Evolutionary conservation across 768 basidiomycete species (phyloP).

Genomic region (Kockovaella imperatae): DNA sequence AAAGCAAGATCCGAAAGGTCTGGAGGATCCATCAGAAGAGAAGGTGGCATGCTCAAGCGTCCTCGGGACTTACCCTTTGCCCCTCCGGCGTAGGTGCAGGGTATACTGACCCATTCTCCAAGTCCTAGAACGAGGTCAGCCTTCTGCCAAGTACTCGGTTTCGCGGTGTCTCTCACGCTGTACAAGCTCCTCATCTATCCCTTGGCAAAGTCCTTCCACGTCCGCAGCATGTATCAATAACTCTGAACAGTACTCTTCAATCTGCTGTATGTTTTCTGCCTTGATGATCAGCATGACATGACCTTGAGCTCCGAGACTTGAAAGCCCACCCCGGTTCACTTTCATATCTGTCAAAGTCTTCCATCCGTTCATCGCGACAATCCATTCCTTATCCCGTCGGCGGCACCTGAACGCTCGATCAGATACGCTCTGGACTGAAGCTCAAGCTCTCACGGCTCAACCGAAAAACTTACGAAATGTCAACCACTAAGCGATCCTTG

Average conservation of each 20-base stretch:
- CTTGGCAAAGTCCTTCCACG: conserved; percentile 93
- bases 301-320: not conserved
- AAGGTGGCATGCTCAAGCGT: not conserved
- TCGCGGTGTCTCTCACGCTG: conserved; percentile 50
- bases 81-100: conserved; percentile 94
- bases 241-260: conserved; percentile 82
- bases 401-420: conserved; percentile 55
- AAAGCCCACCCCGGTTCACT: conserved; percentile 48
- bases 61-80: conserved; percentile 59
- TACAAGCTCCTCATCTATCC: conserved; percentile 86
- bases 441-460: no score
- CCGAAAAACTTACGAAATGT: conserved; percentile 65
- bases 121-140: conserved; percentile 52
- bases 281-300: not conserved
- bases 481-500: conserved; percentile 82
- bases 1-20: conserved; percentile 72
- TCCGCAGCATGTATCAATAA: conserved; percentile 97
- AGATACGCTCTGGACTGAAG: no score
- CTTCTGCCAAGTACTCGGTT: not conserved
- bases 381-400: conserved; percentile 65
- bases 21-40: conserved; percentile 37
- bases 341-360: conserved; percentile 92
- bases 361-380: conserved; percentile 99
- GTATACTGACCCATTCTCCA: conserved; percentile 83
- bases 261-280: conserved; percentile 65